A percentile compares a stretch with the other conserved stretches of the same genome.
These are phyloP conservation scores for Laburnicola sp. DNA, from an alignment of 2,329 filamentous ascomycete genomes.

Conservation along the genomic window DNA sequence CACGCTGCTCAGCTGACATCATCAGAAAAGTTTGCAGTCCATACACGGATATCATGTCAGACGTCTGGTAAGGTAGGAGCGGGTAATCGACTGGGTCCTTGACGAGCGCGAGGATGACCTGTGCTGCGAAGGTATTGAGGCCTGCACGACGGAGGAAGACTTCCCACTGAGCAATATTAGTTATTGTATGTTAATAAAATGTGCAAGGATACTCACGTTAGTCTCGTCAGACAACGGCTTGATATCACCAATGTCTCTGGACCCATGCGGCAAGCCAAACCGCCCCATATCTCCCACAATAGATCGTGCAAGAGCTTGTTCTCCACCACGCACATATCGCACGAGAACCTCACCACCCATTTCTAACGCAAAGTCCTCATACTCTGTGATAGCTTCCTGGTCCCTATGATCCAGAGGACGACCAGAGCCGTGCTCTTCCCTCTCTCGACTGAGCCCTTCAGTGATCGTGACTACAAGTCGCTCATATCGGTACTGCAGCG, in stretches of 20 bases:
- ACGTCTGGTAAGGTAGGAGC: conserved; percentile 7
- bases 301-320: conserved; percentile 41
- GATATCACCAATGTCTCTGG: conserved; percentile 32
- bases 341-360: conserved; percentile 46
- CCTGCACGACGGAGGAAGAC: conserved; percentile 66
- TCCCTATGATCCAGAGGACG: conserved; percentile 47
- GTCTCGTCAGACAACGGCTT: conserved; percentile 62
- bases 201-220: conserved; percentile 30
- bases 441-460: conserved; percentile 37
- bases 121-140: conserved; percentile 72
- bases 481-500: conserved; percentile 65
- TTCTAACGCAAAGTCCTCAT: conserved; percentile 54
- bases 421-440: conserved; percentile 24
- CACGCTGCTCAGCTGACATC: conserved; percentile 58
- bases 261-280: conserved; percentile 40
- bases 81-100: conserved; percentile 23
- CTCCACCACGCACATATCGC: conserved; percentile 49
- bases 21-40: conserved; percentile 57
- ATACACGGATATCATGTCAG: conserved; percentile 11
- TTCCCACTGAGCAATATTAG: conserved; percentile 57
- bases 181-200: background rate
- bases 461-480: conserved; percentile 69
- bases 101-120: conserved; percentile 58
- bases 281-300: conserved; percentile 35
- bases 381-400: conserved; percentile 51